Evolutionary conservation across 345 rosid species (phyloP), one percentile per base, ranked within the genome.

Genomic region (Rhodamnia rubescens): DNA sequence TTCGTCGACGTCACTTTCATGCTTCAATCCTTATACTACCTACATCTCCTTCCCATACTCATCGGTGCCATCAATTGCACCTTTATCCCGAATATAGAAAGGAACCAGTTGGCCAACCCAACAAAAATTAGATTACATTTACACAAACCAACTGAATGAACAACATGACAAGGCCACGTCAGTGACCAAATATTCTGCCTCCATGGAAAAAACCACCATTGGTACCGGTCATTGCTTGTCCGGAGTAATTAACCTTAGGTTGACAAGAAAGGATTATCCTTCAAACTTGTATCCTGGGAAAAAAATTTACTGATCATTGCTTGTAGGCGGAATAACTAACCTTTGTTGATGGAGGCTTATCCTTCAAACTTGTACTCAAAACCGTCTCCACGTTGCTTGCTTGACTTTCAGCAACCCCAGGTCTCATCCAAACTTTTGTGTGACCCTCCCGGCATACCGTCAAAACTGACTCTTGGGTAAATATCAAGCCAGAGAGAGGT

Each of bases 391-490:
- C 87, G 86, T 81, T 92, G 90, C 91, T 88, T 22, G 95, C 85
- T 86, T 91, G 98, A 85, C 90, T 93, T 81, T 94, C 99, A 21
- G 90, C 89, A 42, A 56, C 87, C 13, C 92, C 92, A 7, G 99
- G 99, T 87, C 99, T 92, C 90, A 91, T 95, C 99, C 99, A 98
- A 74, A 98, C 89, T 91, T 96, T 96, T 90, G 95, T 90, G 88
- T 98, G 96, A 54, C 99, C 99, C 88, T 98, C 99, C 75, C 98
- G 88, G 83, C 99, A 96, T 10, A 94, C 96, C 0, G 99, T 96
- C 57, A 98, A 94, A 9, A 95, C 93, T 36, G 98, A 95, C 89
- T 96, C 99, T 88, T 88, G 95, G 40, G 98, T 98, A 88, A 98
- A 98, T 87, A 93, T 92, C 88, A 96, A 82, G 85, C 98, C 99